Evolutionary conservation across 371 early-diverging fungal genomes (phyloP).

Genomic region (Nosema muscidifuracis): DNA sequence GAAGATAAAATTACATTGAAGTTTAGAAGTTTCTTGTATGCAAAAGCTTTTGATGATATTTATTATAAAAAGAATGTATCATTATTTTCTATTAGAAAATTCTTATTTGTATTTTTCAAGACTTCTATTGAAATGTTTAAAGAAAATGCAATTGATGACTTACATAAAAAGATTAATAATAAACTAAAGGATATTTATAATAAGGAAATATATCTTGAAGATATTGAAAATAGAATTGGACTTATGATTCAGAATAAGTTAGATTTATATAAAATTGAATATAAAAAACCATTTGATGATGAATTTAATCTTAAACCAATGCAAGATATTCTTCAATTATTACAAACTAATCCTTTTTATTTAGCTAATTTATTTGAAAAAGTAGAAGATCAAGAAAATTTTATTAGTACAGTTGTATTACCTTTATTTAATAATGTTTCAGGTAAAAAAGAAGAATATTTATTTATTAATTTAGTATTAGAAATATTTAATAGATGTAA

Average conservation of each 20-base stretch:
- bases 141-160: slow-evolving; percentile 42
- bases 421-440: slow-evolving; percentile 89
- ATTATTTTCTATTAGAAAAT: slow-evolving; percentile 29
- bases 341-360: slow-evolving; percentile 87
- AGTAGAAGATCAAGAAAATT: slow-evolving; percentile 67
- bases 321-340: slow-evolving; percentile 83
- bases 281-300: slow-evolving; percentile 60
- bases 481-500: slow-evolving; percentile 17
- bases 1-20: slow-evolving; percentile 17
- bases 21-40: slow-evolving; percentile 28
- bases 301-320: slow-evolving; percentile 64
- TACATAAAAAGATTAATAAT: slow-evolving; percentile 64
- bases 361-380: slow-evolving; percentile 71
- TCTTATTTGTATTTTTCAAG: slow-evolving; percentile 30
- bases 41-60: slow-evolving; percentile 46
- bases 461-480: slow-evolving; percentile 77
- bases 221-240: slow-evolving; percentile 85
- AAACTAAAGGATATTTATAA: slow-evolving; percentile 75
- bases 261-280: slow-evolving; percentile 72
- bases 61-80: slow-evolving; percentile 23
- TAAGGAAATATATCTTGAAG: slow-evolving; percentile 72
- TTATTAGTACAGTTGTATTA: slow-evolving; percentile 76
- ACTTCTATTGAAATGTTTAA: slow-evolving; percentile 64
- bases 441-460: slow-evolving; percentile 84
- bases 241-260: slow-evolving; percentile 87